Base-by-base conservation (phyloP, 352 stramenopile genomes). In the Phytophthora melonis region DNA sequence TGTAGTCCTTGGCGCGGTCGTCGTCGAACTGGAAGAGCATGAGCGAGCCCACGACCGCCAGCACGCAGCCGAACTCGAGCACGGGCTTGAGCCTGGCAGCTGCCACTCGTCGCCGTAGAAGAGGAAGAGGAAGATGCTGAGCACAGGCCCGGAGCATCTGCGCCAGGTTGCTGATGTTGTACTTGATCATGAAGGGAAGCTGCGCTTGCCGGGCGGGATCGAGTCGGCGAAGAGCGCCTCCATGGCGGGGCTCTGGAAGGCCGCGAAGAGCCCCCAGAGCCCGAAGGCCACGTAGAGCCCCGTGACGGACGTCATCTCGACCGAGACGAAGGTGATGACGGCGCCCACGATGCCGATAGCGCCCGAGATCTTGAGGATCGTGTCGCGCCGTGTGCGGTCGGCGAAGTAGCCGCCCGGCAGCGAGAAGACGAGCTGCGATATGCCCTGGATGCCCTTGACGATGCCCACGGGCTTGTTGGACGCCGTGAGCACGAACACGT, bases 101-200 rank as follows among this genome's bases (percentile, higher is more conserved):
- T 85, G 76, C 87, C 87, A 93, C 53, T 79, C 43, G 64, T 93
- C 82, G 68, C 87, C 87, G 64, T 83, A 88, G 70, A 88, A 85
- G 1, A 88, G 34, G 45, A 93, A 92, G 27, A 93, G 77, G 7
- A 90, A 63, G 41, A 93, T 82, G 66, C 79, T 83, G 18, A 91
- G 60, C 21, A 67, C 25, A 6, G 87, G 87, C 0, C 87, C 87
- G 13, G n/a, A 92, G 69, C 59, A 90, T 84, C 67, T 89, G 83
- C 41, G 87, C 87, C 4, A 92, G 56, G 59, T 92, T 93, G 76
- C 76, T 83, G 47, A 93, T 81, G 63, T 91, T 90, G 84, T 92
- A 92, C 77, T 93, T 93, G 80, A 93, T 87, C 83, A 89, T 92
- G 72, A 92, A 92, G 1, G 87, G 87, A 52, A 91, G 55, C 84